phyloP scores from a whole-genome alignment of 176 grass and related monocot species.

The Avena sativa region DNA sequence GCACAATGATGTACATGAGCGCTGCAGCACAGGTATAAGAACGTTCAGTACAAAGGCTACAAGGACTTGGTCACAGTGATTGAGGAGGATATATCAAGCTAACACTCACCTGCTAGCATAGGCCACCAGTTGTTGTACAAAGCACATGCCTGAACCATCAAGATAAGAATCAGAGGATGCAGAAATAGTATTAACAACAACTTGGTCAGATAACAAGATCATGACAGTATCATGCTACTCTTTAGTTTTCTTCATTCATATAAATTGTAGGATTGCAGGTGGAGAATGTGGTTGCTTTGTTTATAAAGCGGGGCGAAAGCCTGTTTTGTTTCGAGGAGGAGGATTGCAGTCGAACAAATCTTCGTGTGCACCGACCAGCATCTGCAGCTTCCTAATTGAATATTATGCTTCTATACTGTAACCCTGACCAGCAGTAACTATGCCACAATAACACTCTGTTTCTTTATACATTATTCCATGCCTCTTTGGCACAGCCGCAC shows the following conservation, averaged over 20 bases:
- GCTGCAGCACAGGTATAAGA: conserved; percentile 47
- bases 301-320: too few relatives aligned
- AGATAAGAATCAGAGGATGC: conserved; percentile 10
- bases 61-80: not conserved
- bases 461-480: not conserved
- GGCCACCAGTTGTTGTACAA: conserved; percentile 99
- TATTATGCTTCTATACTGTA: conserved; percentile 12
- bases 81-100: not conserved
- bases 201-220: not conserved
- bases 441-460: not conserved
- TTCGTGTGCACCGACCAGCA: not conserved
- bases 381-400: not conserved
- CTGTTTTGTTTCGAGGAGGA: too few relatives aligned
- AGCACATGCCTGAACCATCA: conserved; percentile 79
- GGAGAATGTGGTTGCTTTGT: too few relatives aligned
- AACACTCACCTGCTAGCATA: conserved; percentile 92
- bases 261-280: not conserved
- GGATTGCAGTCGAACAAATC: not conserved
- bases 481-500: not conserved
- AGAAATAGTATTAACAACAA: not conserved
- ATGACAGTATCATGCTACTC: not conserved
- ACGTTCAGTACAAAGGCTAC: conserved; percentile 40
- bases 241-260: not conserved
- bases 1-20: conserved; percentile 94
- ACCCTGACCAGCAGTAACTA: not conserved